These are phyloP conservation scores for Sphagnum magellanicum DNA, from an alignment of 228 moss, liverwort and hornwort species.

Conservation along the genomic window DNA sequence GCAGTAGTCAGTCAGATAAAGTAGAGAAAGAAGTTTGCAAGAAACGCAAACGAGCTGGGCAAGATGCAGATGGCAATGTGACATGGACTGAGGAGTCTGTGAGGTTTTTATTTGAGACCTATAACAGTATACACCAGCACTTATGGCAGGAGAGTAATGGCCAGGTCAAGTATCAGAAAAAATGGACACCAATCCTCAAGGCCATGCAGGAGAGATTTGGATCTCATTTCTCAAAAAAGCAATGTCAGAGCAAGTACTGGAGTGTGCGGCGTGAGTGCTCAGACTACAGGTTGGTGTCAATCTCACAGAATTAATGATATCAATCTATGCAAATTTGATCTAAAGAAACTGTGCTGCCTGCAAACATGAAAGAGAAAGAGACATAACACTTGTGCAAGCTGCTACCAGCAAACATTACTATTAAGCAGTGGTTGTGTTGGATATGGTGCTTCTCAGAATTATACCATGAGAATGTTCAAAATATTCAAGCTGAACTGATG, in stretches of 20 bases:
- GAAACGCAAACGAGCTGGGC: slow-evolving; percentile 20
- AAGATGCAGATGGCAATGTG: slow-evolving; percentile 8
- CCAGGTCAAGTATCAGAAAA: slow-evolving; percentile 15
- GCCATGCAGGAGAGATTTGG: slow-evolving; percentile 16
- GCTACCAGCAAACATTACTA: too few relatives aligned
- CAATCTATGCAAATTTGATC: too few relatives aligned
- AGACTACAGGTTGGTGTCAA: slow-evolving; percentile 7
- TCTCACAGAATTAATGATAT: not conserved
- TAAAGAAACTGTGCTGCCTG: too few relatives aligned
- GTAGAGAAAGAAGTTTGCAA: slow-evolving; percentile 9
- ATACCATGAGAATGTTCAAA: too few relatives aligned
- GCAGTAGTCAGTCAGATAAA: slow-evolving; percentile 18
- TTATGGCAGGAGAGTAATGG: slow-evolving; percentile 12
- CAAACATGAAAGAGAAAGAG: too few relatives aligned
- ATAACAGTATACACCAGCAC: slow-evolving; percentile 8
- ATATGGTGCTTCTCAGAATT: too few relatives aligned
- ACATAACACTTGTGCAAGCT: too few relatives aligned
- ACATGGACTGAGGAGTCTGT: slow-evolving; percentile 11
- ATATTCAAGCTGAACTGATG: too few relatives aligned
- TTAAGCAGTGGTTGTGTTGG: too few relatives aligned
- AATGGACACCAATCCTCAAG: slow-evolving; percentile 14
- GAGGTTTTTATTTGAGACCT: slow-evolving; percentile 10
- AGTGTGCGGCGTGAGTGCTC: slow-evolving; percentile 16
- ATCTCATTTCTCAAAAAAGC: slow-evolving; percentile 15
- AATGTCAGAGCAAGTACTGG: slow-evolving; percentile 24